phyloP scores from a whole-genome alignment of 192 early-diverging fungal genomes.

The Backusella morwellensis region DNA sequence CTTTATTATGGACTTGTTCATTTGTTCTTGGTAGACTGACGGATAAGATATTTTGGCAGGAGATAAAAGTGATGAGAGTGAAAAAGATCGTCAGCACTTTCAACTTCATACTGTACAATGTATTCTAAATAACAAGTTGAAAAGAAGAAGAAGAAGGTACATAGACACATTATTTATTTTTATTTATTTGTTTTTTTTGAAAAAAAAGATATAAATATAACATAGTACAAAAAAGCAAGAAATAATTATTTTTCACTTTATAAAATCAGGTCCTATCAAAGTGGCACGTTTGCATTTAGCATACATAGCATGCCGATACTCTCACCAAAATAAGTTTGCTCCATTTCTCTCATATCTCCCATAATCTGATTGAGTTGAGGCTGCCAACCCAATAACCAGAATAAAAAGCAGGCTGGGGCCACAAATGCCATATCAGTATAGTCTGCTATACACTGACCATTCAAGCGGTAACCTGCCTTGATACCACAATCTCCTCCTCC shows the following conservation, averaged over 20 bases:
- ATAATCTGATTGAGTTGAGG: slow-evolving; percentile 29
- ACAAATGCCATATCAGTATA: slow-evolving; percentile 53
- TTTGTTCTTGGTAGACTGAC: neutral
- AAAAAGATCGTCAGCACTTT: neutral
- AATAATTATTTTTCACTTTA: neutral
- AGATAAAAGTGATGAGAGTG: neutral
- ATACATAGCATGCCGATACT: slow-evolving; percentile 52
- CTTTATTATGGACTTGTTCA: neutral
- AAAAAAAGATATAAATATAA: slow-evolving; percentile 1
- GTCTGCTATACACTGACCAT: slow-evolving; percentile 41
- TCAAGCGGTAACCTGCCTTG: slow-evolving; percentile 46
- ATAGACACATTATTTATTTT: slow-evolving; percentile 6
- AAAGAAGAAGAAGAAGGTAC: slow-evolving; percentile 9
- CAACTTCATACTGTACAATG: neutral
- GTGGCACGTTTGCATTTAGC: slow-evolving; percentile 42
- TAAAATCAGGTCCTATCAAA: slow-evolving; percentile 16
- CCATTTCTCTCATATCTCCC: slow-evolving; percentile 46
- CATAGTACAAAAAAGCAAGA: neutral
- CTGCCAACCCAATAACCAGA: slow-evolving; percentile 49
- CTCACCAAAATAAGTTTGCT: slow-evolving; percentile 54
- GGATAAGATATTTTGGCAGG: slow-evolving; percentile 1
- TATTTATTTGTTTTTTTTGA: neutral
- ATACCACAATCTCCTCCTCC: slow-evolving; percentile 34
- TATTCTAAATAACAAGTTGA: neutral
- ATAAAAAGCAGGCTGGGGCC: slow-evolving; percentile 48